Evolutionary conservation across 805 yeast genomes (phyloP).

Genomic region (Sugiyamaella qingdaonensis): DNA sequence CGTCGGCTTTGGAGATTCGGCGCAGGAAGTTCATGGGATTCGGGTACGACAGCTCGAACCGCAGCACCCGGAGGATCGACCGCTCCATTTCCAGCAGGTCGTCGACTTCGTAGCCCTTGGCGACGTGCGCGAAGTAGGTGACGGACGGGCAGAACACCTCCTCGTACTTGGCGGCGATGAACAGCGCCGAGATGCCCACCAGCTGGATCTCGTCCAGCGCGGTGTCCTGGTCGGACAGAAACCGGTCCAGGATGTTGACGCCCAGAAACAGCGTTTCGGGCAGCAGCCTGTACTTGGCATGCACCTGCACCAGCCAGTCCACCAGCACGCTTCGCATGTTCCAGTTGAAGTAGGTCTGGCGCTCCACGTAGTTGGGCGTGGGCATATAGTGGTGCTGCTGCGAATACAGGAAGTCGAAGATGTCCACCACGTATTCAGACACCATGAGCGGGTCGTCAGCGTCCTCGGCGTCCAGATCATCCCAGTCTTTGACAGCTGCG

Average conservation of each 20-base stretch:
- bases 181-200: conserved; percentile 77
- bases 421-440: conserved; percentile 84
- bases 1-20: conserved; percentile 86
- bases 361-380: conserved; percentile 47
- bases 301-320: conserved; percentile 94
- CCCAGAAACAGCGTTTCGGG: conserved; percentile 86
- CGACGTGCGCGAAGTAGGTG: conserved; percentile 77
- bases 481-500: conserved; percentile 16
- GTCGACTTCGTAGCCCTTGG: conserved; percentile 78
- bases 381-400: conserved; percentile 73
- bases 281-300: conserved; percentile 70
- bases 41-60: conserved; percentile 77
- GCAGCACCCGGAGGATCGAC: conserved; percentile 63
- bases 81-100: conserved; percentile 82
- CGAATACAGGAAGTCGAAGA: conserved; percentile 72
- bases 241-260: conserved; percentile 82
- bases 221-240: conserved; percentile 68
- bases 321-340: conserved; percentile 80
- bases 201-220: conserved; percentile 78
- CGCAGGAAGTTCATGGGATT: conserved; percentile 87
- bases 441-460: conserved; percentile 64
- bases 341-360: conserved; percentile 68
- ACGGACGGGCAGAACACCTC: conserved; percentile 87
- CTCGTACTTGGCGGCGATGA: conserved; percentile 90
- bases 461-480: conserved; percentile 36